Evolutionary conservation across 768 basidiomycete species (phyloP).

Genomic region (Peribolospora baueri): DNA sequence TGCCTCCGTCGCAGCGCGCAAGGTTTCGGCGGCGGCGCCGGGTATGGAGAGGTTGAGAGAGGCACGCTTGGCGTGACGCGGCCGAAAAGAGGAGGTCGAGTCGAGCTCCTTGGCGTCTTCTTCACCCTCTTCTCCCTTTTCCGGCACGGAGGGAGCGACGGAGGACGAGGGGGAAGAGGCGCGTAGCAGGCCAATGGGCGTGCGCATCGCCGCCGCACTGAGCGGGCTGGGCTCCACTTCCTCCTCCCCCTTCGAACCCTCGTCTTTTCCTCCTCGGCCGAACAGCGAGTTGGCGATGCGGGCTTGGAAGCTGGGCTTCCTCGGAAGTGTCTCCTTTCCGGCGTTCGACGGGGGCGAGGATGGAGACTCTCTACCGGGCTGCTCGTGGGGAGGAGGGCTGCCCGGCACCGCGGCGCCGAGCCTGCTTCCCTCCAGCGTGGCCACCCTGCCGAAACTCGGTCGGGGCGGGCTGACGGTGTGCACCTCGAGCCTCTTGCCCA

Average conservation of each 20-base stretch:
- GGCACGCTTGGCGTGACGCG: conserved; percentile 10
- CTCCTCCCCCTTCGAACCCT: neutral
- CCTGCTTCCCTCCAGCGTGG: neutral
- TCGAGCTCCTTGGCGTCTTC: neutral
- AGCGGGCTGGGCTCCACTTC: conserved; percentile 1
- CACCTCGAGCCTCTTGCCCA: conserved; percentile 80
- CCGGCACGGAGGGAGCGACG: conserved; percentile 1
- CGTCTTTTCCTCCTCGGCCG: neutral
- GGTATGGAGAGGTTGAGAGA: conserved; percentile 15
- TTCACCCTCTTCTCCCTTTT: no score
- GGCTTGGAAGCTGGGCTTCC: conserved; percentile 14
- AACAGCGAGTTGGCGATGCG: neutral
- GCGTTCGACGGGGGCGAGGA: conserved; percentile 6
- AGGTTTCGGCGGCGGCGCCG: conserved; percentile 26
- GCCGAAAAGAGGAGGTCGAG: conserved; percentile 21
- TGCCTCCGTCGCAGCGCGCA: conserved; percentile 53
- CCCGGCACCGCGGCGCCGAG: conserved; percentile 23
- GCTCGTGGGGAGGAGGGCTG: conserved; percentile 29
- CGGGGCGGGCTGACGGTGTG: conserved; percentile 37
- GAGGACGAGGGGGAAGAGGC: neutral
- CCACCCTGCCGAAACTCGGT: neutral
- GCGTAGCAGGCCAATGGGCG: conserved; percentile 4
- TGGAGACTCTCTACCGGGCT: conserved; percentile 23
- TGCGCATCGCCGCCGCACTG: conserved; percentile 8
- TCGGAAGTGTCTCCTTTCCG: conserved; percentile 14